Percentiles rank a stretch among this genome's conserved stretches.
phyloP scores from a whole-genome alignment of 2,329 filamentous ascomycete species.

The Microsporum audouinii region DNA sequence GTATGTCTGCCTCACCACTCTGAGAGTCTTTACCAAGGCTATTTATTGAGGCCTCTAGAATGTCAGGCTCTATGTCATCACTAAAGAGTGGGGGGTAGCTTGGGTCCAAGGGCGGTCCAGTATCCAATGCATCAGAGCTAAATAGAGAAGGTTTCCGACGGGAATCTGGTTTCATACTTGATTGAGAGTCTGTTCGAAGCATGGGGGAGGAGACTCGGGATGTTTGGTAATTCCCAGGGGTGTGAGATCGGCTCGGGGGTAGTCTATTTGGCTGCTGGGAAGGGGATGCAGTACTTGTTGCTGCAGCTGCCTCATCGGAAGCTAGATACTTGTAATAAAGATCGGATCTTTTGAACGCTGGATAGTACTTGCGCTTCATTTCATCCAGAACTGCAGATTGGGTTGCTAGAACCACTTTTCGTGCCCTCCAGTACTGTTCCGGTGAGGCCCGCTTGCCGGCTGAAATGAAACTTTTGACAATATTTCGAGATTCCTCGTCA shows the following conservation, averaged over 20 bases:
- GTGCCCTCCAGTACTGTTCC: conserved; percentile 70
- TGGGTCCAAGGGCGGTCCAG: conserved; percentile 57
- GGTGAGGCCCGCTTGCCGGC: conserved; percentile 65
- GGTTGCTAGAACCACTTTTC: conserved; percentile 66
- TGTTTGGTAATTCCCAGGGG: conserved; percentile 24
- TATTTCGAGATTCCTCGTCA: conserved; percentile 53
- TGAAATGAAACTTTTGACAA: conserved; percentile 66
- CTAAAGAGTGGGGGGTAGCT: conserved; percentile 56
- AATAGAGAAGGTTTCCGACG: conserved; percentile 47
- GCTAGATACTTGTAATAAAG: conserved; percentile 93
- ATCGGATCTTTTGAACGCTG: conserved; percentile 82
- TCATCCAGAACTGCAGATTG: conserved; percentile 76
- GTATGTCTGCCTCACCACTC: conserved; percentile 41
- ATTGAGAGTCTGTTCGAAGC: conserved; percentile 39
- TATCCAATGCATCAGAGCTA: conserved; percentile 40
- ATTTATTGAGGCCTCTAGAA: conserved; percentile 62
- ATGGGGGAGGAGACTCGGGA: conserved; percentile 35
- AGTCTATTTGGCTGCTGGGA: conserved; percentile 13
- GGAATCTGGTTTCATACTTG: conserved; percentile 40
- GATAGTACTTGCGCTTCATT: conserved; percentile 70
- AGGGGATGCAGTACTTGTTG: conserved; percentile 13
- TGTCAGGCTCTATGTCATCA: conserved; percentile 61
- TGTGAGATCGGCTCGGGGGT: conserved; percentile 3
- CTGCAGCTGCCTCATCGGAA: conserved; percentile 54
- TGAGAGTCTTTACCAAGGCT: conserved; percentile 66